Base-by-base conservation (phyloP, 2,329 filamentous ascomycete genomes). In the Proliferodiscus dingleyae region DNA sequence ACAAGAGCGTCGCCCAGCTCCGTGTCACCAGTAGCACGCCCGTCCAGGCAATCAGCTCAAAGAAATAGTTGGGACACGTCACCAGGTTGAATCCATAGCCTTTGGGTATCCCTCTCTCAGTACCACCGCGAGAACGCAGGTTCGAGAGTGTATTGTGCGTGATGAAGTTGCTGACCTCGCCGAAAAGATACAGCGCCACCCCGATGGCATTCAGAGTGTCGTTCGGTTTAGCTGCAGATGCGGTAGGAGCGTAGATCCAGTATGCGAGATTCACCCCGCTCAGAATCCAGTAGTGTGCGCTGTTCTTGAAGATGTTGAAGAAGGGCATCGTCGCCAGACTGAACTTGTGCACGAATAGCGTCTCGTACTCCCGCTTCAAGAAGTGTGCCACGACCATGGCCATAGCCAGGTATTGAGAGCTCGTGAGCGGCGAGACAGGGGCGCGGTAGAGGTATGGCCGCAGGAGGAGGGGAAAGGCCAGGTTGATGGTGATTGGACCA, bases 51-150 rank as follows among this genome's bases (percentile, higher is more conserved):
- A 95, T 66, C 5, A 87, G 75, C 65, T 98, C 93, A 58, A 94
- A 97, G 72, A 95, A 80, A 73, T 98, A 98, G 72, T 98, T 98
- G 33, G 93, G 93, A 71, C 90, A 95, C 10, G 93, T 98, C 42
- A 98, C 91, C 28, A 87, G 69, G 53, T 72, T 74, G 68, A 96
- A 97, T 23, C 90, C 88, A 47, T 91, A 80, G 21, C 93, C 93
- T 46, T 73, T 73, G 1, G 93, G 93, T 53, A 98, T 94, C 58
- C 89, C 89, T 49, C 91, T 80, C 65, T 94, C 89, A 1, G 86
- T 91, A 54, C 85, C 86, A 45, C 90, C 90, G 0, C 80, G 74
- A 46, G 81, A 83, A 41, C 93, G 83, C 52, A 98, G 77, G 50
- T 79, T 77, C 22, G 85, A 81, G 19, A 98, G 77, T 43, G 88